Evolutionary conservation across 163 green algal species (phyloP).

Genomic region (Scenedesmus sp.): DNA sequence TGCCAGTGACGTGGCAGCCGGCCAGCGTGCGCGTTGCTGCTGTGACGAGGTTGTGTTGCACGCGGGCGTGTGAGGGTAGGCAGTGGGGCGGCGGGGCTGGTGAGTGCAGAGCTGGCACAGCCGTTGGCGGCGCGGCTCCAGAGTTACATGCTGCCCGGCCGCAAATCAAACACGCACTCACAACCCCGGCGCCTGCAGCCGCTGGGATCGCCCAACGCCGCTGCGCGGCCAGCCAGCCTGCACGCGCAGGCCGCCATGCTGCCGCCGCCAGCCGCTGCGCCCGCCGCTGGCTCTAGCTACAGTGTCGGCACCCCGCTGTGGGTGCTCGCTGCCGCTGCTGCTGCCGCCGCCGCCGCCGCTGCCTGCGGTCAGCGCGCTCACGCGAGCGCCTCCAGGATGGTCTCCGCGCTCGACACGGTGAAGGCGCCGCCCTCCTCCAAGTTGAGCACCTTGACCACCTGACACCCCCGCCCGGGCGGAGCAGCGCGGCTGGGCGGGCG

Average conservation of each 20-base stretch:
- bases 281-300: too few relatives aligned
- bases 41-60: too few relatives aligned
- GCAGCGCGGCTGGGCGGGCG: not conserved
- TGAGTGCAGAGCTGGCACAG: not conserved
- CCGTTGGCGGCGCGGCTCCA: not conserved
- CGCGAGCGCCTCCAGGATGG: conserved; percentile 82
- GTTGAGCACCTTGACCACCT: conserved; percentile 92
- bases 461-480: not conserved
- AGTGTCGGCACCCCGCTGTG: too few relatives aligned
- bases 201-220: not conserved
- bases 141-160: not conserved
- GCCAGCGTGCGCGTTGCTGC: too few relatives aligned
- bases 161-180: not conserved
- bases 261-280: too few relatives aligned
- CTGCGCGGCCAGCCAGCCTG: not conserved
- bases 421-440: conserved; percentile 98
- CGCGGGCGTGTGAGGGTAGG: not conserved
- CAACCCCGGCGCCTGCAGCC: not conserved
- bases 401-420: conserved; percentile 91
- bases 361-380: not conserved
- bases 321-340: not conserved
- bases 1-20: too few relatives aligned
- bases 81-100: not conserved
- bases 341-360: conserved; percentile 1
- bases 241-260: too few relatives aligned